These are phyloP conservation scores for Nidula niveotomentosa DNA, from an alignment of 1,284 basidiomycete species.

Conservation along the genomic window DNA sequence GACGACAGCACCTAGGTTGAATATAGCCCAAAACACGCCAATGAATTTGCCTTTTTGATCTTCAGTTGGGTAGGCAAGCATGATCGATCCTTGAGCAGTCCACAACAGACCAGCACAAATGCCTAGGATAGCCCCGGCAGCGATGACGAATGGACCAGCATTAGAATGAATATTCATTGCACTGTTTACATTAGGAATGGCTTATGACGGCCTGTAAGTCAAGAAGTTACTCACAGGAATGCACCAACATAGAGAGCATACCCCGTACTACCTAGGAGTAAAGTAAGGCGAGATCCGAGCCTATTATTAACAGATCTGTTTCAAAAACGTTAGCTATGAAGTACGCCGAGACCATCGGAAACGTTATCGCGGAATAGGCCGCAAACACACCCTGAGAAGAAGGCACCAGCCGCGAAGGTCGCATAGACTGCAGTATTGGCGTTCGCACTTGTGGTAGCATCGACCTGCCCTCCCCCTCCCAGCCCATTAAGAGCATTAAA, in stretches of 20 bases:
- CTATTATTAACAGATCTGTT: constrained; percentile 73
- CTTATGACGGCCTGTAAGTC: no score
- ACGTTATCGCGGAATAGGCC: no score
- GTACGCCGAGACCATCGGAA: no score
- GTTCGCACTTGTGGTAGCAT: constrained; percentile 59
- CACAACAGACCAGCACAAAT: constrained; percentile 84
- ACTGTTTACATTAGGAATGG: constrained; percentile 26
- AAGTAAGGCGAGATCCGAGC: constrained; percentile 71
- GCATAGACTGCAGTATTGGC: constrained; percentile 67
- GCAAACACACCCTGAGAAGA: constrained; percentile 56
- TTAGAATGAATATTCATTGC: constrained; percentile 65
- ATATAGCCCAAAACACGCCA: constrained; percentile 76
- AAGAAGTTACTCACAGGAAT: constrained; percentile 51
- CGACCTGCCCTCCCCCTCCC: constrained; percentile 70
- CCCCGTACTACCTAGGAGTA: constrained; percentile 69
- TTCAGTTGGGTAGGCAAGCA: constrained; percentile 83
- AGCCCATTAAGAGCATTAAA: constrained; percentile 63
- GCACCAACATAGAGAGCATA: constrained; percentile 77
- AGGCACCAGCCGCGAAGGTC: constrained; percentile 63
- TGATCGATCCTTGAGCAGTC: constrained; percentile 83
- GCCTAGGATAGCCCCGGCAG: constrained; percentile 79
- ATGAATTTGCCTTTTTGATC: constrained; percentile 79
- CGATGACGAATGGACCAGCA: constrained; percentile 68
- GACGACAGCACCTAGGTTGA: constrained; percentile 73
- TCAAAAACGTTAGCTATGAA: not conserved